Percentiles rank a stretch among this genome's conserved stretches.
phyloP scores from a whole-genome alignment of 768 basidiomycete species.

The Pilatotrama ljubarskyi region DNA sequence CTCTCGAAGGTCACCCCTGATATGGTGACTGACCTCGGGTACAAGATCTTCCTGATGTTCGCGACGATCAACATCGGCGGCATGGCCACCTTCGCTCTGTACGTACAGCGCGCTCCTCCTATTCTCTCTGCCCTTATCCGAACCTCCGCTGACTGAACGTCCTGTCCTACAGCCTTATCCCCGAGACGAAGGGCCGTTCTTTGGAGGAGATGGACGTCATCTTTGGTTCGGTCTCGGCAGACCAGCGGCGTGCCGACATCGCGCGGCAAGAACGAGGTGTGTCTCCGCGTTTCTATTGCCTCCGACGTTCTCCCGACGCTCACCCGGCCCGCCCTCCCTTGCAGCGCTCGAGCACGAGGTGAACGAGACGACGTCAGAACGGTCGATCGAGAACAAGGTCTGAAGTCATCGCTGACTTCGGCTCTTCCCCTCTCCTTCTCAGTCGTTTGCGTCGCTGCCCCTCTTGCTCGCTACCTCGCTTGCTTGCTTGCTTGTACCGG shows the following conservation, averaged over 20 bases:
- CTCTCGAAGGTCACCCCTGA: slow-evolving; percentile 71
- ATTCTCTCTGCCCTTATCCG: background rate
- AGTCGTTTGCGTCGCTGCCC: background rate
- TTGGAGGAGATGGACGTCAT: slow-evolving; percentile 59
- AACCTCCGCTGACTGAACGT: background rate
- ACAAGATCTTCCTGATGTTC: slow-evolving; percentile 79
- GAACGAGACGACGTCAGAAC: slow-evolving; percentile 25
- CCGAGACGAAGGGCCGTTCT: slow-evolving; percentile 43
- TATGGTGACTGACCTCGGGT: slow-evolving; percentile 60
- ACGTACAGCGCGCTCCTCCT: slow-evolving; percentile 23
- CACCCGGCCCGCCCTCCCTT: background rate
- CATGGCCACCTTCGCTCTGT: slow-evolving; percentile 70
- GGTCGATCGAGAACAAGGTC: slow-evolving; percentile 21
- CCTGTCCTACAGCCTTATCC: slow-evolving; percentile 34
- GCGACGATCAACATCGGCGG: slow-evolving; percentile 71
- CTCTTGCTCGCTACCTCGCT: background rate
- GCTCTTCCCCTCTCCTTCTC: background rate
- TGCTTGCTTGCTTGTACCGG: background rate
- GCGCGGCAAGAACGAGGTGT: slow-evolving; percentile 42
- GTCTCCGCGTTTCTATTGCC: background rate
- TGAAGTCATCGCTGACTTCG: slow-evolving; percentile 4
- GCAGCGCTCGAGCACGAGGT: slow-evolving; percentile 23
- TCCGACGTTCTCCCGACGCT: slow-evolving; percentile 4
- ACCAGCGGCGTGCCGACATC: slow-evolving; percentile 56
- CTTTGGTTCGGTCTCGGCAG: slow-evolving; percentile 57